Evolutionary conservation across 352 stramenopile species (phyloP), one percentile per base, ranked within the genome.

Genomic region (Globisporangium irregulare): DNA sequence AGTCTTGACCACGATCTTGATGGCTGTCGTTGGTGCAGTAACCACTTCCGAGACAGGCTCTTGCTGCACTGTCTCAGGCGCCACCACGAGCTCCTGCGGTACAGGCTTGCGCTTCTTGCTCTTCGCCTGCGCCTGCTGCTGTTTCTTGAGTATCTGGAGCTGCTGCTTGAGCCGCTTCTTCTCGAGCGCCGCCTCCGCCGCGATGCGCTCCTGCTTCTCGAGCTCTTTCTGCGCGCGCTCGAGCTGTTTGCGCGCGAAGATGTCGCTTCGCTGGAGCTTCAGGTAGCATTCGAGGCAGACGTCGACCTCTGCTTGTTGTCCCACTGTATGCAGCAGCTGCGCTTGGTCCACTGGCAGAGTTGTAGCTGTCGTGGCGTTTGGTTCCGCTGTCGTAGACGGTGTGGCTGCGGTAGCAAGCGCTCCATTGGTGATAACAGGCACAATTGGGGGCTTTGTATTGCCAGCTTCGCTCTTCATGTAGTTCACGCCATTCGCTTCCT

Each of bases 281-380:
- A 93, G 51, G 65, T 78, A 95, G 73, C 88, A 95, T 46, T 66
- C 48, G 32, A 93, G 58, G 58, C 88, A 95, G 34, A 93, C 56
- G 61, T 92, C 83, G 24, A 82, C 76, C 24, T 75, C 54, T 6
- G 66, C 38, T 46, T 46, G 56, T 2, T 79, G 62, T 36, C 32
- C 8, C 69, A 46, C 61, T 67, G 38, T 25, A 64, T 29, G 62
- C 65, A 62, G 32, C 29, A 18, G 15, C 59, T 51, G 34, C n/a
- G 29, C 36, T 34, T 56, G 25, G 15, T 64, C 36, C 1, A 10
- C 38, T 24, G 38, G 29, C 54, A 15, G 24, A 18, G 10, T n/a
- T 29, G 27, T 24, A 3, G 38, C 38, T 4, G 38, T 46, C 38
- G 12, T 46, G 38, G 18, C 7, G 7, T 14, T 50, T 41, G 54